Base-by-base conservation (phyloP, 257 asterid genomes). In the Solanum piurae region DNA sequence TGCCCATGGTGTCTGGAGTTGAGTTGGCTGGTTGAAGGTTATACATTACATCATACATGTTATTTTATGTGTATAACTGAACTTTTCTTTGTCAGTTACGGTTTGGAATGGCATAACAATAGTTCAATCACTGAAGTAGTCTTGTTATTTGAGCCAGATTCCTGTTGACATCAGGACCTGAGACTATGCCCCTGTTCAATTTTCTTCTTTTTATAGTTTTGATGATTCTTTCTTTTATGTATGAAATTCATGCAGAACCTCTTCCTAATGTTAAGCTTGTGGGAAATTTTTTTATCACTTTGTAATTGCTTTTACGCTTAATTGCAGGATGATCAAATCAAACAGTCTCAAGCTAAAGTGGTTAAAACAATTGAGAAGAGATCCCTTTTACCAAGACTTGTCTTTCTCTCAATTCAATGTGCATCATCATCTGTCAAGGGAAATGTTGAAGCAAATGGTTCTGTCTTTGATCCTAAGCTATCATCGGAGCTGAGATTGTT, bases 311-410 rank as follows among this genome's bases (percentile, higher is more conserved):
- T 36, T 27, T 46, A 64, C 21, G 23, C 85, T 88, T 44, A 74
- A 84, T 83, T 87, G 91, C 91, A 91, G 94, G 89, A 86, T 87
- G 88, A 89, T 87, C 95, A 94, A 92, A 92, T 93, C 87, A 92
- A 94, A 89, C 90, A 89, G 75, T 86, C 93, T 31, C 95, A 96
- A 89, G 92, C 79, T 55, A 94, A 86, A 89, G 88, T 86, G 73
- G 62, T 93, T 75, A 94, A 89, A 89, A 91, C 91, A 69, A 84
- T 97, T 34, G 97, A 95, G 88, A 97, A 96, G 95, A 94, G 99
- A 86, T 95, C 98, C 89, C 97, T 97, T 89, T 91, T 97, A 87
- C 99, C 99, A 10, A 92, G 98, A 88, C 91, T 96, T 95, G 91
- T 97, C 86, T 93, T 94, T 92, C 91, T 97, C 87, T 96, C 99